Conservation (phyloP, 345 rosid genomes). For the Linum trigynum region DNA sequence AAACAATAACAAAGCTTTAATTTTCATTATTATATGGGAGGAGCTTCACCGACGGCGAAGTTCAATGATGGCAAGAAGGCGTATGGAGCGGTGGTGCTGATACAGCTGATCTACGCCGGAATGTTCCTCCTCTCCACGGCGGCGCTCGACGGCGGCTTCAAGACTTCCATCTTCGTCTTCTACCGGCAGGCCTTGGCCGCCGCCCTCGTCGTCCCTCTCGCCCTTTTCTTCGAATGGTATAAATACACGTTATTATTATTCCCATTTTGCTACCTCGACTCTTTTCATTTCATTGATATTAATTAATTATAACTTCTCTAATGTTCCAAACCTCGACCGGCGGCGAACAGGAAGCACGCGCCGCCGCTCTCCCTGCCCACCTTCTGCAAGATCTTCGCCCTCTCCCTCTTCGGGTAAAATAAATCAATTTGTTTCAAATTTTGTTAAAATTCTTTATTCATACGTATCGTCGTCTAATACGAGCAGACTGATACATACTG, state of each 20-base stretch:
- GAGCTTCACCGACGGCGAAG: neutral
- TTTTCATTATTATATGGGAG: too few species aligned
- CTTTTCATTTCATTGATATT: neutral
- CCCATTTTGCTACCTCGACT: neutral
- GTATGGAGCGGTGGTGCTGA: slow-evolving; percentile 36
- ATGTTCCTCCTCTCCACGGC: slow-evolving; percentile 95
- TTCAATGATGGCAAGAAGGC: slow-evolving; percentile 37
- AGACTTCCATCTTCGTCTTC: slow-evolving; percentile 70
- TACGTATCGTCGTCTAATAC: too few species aligned
- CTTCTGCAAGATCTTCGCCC: slow-evolving; percentile 70
- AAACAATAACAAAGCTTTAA: too few species aligned
- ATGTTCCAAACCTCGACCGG: too few species aligned
- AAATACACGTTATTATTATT: neutral
- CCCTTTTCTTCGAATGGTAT: slow-evolving; percentile 66
- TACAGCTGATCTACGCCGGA: slow-evolving; percentile 67
- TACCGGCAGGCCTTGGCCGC: slow-evolving; percentile 80
- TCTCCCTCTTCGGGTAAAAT: slow-evolving; percentile 65
- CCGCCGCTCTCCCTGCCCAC: slow-evolving; percentile 57
- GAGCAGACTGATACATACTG: too few species aligned
- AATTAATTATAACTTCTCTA: too few species aligned
- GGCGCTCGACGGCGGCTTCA: slow-evolving; percentile 77
- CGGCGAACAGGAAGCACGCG: slow-evolving; percentile 45
- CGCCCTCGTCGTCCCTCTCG: slow-evolving; percentile 59
- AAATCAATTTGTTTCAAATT: neutral
- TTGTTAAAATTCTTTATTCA: too few species aligned